Conservation (phyloP, 2,329 filamentous ascomycete genomes). For the Exophiala sp. region DNA sequence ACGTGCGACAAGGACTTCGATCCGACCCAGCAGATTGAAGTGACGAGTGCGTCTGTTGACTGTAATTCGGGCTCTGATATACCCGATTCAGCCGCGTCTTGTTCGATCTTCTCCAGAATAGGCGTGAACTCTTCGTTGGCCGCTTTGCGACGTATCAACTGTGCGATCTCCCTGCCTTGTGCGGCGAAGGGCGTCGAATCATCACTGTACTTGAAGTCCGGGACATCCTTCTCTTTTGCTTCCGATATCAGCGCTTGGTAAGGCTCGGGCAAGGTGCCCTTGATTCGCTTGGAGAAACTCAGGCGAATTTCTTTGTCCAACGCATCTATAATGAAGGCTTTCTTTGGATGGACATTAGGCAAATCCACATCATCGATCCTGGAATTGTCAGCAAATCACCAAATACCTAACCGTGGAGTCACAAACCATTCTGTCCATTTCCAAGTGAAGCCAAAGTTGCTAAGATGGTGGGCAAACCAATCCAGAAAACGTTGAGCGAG, state of each 20-base stretch:
- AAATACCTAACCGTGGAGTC: neutral
- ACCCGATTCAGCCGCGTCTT: slow-evolving; percentile 66
- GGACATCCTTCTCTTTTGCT: slow-evolving; percentile 92
- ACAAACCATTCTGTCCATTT: slow-evolving; percentile 94
- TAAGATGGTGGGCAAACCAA: slow-evolving; percentile 97
- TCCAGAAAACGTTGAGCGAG: slow-evolving; percentile 84
- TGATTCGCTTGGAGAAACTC: slow-evolving; percentile 93
- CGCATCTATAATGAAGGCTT: slow-evolving; percentile 86
- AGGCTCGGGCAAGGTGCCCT: slow-evolving; percentile 80
- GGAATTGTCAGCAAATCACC: slow-evolving; percentile 4
- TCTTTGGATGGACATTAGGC: slow-evolving; percentile 75
- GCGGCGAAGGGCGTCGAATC: slow-evolving; percentile 74
- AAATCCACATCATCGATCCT: slow-evolving; percentile 77
- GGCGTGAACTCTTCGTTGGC: slow-evolving; percentile 81
- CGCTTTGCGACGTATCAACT: slow-evolving; percentile 78
- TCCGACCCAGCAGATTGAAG: slow-evolving; percentile 86
- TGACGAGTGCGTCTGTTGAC: slow-evolving; percentile 93
- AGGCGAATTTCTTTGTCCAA: slow-evolving; percentile 95
- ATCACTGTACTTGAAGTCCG: slow-evolving; percentile 84
- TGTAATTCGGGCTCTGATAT: slow-evolving; percentile 71
- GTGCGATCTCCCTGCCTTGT: slow-evolving; percentile 78
- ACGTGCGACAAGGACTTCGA: slow-evolving; percentile 96
- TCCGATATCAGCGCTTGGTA: slow-evolving; percentile 78
- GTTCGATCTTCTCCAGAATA: slow-evolving; percentile 74
- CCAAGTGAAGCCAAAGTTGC: slow-evolving; percentile 99